phyloP scores from a whole-genome alignment of 2,329 filamentous ascomycete genomes.

The Thyridium curvatum region DNA sequence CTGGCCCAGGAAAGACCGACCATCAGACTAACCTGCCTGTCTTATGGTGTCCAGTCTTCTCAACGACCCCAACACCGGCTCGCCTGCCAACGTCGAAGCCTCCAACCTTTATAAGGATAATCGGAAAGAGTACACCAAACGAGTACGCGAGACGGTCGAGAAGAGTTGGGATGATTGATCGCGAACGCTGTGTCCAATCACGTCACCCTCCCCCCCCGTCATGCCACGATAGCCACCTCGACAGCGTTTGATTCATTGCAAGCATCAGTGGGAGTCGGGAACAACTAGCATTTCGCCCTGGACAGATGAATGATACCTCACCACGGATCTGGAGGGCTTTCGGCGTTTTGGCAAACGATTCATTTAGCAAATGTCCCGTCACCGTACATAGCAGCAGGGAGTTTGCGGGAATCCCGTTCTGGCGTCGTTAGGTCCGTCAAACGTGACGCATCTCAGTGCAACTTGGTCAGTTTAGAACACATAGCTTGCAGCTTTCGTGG shows the following conservation, averaged over 20 bases:
- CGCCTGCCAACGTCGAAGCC: slow-evolving; percentile 94
- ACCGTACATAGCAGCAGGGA: no score
- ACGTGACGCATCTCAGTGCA: no score
- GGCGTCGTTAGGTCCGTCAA: no score
- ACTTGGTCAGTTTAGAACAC: no score
- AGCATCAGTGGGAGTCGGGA: no score
- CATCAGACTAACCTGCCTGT: no score
- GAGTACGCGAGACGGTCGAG: slow-evolving; percentile 93
- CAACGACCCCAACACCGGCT: slow-evolving; percentile 98
- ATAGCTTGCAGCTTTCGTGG: no score
- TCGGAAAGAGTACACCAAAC: slow-evolving; percentile 90
- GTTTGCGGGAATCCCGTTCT: no score
- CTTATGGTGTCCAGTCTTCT: slow-evolving; percentile 58
- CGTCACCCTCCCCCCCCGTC: no score
- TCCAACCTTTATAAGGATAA: slow-evolving; percentile 99
- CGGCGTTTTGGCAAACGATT: no score
- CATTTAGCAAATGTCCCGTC: no score
- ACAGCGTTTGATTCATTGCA: slow-evolving; percentile 1
- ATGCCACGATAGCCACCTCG: neutral
- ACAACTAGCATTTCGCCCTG: neutral
- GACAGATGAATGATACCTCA: slow-evolving; percentile 15
- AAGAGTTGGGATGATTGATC: slow-evolving; percentile 94
- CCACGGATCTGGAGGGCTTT: slow-evolving; percentile 19
- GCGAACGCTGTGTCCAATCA: neutral
- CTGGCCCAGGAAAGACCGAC: no score